These are phyloP conservation scores for Nevesoporus exiguus DNA, from an alignment of 768 basidiomycete species.

Conservation along the genomic window DNA sequence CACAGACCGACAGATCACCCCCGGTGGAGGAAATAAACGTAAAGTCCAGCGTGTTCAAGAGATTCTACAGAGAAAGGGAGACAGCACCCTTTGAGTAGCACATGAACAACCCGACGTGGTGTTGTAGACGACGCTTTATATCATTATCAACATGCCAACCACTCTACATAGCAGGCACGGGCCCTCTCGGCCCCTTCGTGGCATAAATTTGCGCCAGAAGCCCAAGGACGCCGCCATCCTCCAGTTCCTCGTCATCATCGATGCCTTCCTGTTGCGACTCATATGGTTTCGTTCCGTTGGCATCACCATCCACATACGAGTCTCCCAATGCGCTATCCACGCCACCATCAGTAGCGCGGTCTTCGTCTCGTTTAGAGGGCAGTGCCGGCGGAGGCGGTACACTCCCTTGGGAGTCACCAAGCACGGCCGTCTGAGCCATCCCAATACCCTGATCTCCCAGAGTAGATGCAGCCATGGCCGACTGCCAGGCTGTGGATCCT, in stretches of 20 bases:
- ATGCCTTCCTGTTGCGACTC: constrained; percentile 44
- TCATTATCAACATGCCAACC: background rate
- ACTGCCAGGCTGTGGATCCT: constrained; percentile 46
- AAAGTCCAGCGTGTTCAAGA: constrained; percentile 83
- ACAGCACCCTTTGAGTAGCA: background rate
- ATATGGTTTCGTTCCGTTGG: constrained; percentile 38
- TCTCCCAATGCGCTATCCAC: constrained; percentile 58
- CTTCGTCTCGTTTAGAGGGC: constrained; percentile 40
- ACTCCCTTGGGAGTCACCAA: constrained; percentile 75
- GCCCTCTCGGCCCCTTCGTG: constrained; percentile 44
- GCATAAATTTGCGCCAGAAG: constrained; percentile 86
- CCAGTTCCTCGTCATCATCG: constrained; percentile 61
- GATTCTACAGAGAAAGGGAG: constrained; percentile 50
- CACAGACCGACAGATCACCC: constrained; percentile 57
- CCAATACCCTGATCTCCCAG: constrained; percentile 36
- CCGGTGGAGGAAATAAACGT: constrained; percentile 68
- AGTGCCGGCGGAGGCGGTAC: constrained; percentile 21
- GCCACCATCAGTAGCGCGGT: constrained; percentile 49
- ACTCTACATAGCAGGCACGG: constrained; percentile 42
- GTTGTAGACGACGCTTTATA: background rate
- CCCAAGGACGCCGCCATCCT: constrained; percentile 83
- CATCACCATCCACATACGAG: constrained; percentile 70
- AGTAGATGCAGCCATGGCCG: constrained; percentile 45
- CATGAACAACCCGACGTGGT: background rate
- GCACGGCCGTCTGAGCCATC: constrained; percentile 66